Evolutionary conservation across 73 alveolate genomes (phyloP).

Genomic region (Blepharisma japonicum): DNA sequence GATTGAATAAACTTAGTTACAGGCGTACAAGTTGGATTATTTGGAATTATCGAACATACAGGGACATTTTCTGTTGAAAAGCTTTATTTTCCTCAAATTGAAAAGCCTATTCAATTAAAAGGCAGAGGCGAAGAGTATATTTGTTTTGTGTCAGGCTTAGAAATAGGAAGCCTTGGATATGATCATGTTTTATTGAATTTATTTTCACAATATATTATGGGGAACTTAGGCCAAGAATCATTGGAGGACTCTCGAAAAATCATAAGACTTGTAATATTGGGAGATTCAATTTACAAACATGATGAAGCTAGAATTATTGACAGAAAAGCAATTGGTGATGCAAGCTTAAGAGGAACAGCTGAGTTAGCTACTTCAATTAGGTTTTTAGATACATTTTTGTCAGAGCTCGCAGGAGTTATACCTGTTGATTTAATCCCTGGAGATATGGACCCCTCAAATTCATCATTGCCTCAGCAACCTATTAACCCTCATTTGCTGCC

Average conservation of each 20-base stretch:
- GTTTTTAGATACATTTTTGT: background rate
- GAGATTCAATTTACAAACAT: slow-evolving; percentile 20
- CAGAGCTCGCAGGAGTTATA: slow-evolving; percentile 4
- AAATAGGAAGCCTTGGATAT: background rate
- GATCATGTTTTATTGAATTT: background rate
- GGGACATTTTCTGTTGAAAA: background rate
- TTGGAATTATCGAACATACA: background rate
- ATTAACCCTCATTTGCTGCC: background rate
- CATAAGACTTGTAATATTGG: background rate
- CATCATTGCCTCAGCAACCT: slow-evolving; percentile 18
- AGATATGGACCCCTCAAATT: slow-evolving; percentile 21
- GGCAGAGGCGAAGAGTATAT: background rate
- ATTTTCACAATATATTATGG: background rate
- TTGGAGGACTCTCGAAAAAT: slow-evolving; percentile 13
- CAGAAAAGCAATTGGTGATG: slow-evolving; percentile 23
- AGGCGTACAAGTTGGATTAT: background rate
- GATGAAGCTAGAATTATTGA: background rate
- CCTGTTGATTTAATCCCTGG: slow-evolving; percentile 30
- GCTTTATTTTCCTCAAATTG: background rate
- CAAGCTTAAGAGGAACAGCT: background rate
- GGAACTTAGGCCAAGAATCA: background rate
- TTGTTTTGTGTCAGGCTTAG: slow-evolving; percentile 27
- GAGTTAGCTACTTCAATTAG: background rate
- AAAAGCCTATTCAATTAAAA: background rate
- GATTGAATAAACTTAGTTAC: slow-evolving; percentile 11